A percentile compares a stretch with the other conserved stretches of the same genome.
phyloP scores from a whole-genome alignment of 805 yeast genomes.

The Wickerhamiella sergipiensis region DNA sequence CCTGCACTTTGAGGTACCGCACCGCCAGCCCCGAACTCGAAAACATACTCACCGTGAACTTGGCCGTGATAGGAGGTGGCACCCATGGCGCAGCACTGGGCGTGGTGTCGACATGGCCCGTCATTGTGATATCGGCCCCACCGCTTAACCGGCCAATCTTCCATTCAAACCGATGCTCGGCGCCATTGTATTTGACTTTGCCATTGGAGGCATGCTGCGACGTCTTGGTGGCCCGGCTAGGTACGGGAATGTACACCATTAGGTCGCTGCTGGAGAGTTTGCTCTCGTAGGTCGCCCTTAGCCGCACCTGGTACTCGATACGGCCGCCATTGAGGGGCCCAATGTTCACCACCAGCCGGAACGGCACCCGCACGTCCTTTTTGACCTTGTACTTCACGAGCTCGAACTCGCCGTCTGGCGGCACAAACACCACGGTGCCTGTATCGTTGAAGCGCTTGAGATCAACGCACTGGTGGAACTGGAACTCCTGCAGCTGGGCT shows the following conservation, averaged over 20 bases:
- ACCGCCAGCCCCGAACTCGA: constrained; percentile 67
- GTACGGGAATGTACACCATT: constrained; percentile 51
- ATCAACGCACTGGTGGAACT: constrained; percentile 78
- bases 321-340: constrained; percentile 27
- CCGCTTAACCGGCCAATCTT: constrained; percentile 56
- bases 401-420: constrained; percentile 82
- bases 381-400: constrained; percentile 58
- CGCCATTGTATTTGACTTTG: constrained; percentile 52
- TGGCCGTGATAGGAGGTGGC: constrained; percentile 61
- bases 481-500: constrained; percentile 58
- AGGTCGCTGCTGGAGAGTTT: constrained; percentile 54
- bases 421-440: constrained; percentile 54
- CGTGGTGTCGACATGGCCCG: constrained; percentile 37
- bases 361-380: constrained; percentile 55
- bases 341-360: constrained; percentile 24
- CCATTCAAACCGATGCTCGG: constrained; percentile 57
- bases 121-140: constrained; percentile 44
- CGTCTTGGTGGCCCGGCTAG: constrained; percentile 42
- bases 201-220: constrained; percentile 39
- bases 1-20: constrained; percentile 49
- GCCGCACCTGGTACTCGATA: constrained; percentile 43
- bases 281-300: constrained; percentile 43
- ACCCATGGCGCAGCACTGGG: constrained; percentile 35
- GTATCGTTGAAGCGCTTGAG: constrained; percentile 53
- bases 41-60: constrained; percentile 58